A percentile compares a stretch with the other conserved stretches of the same genome.
phyloP scores from a whole-genome alignment of 257 asterid genomes.

The Solanum appendiculatum region DNA sequence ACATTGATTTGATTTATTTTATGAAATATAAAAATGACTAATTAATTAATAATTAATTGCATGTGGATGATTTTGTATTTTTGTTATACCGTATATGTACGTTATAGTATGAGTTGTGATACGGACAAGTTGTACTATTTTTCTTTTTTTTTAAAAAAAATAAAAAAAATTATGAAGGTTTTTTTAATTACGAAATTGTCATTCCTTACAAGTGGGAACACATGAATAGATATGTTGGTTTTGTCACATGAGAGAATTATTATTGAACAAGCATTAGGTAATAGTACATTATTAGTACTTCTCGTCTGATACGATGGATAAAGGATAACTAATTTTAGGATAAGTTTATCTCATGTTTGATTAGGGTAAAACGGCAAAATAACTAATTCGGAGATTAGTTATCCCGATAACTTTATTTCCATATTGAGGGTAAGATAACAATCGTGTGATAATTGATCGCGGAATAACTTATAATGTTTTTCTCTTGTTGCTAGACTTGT shows the following conservation, averaged over 20 bases:
- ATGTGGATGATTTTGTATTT: constrained; percentile 10
- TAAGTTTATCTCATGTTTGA: too few species aligned
- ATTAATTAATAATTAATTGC: not conserved
- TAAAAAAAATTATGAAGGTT: not conserved
- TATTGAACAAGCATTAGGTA: not conserved
- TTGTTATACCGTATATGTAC: constrained; percentile 18
- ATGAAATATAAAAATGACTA: not conserved
- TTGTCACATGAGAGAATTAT: constrained; percentile 14
- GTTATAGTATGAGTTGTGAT: constrained; percentile 10
- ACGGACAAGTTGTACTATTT: constrained; percentile 12
- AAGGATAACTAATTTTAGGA: too few species aligned
- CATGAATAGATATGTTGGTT: constrained; percentile 9
- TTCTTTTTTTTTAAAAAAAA: not conserved
- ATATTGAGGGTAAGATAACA: too few species aligned
- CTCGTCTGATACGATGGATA: not conserved
- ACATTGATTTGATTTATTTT: not conserved
- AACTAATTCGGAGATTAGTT: too few species aligned
- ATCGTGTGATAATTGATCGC: too few species aligned
- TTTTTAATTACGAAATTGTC: not conserved
- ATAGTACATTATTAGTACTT: not conserved
- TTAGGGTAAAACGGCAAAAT: accelerated
- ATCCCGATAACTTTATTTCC: too few species aligned
- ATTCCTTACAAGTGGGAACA: constrained; percentile 39
- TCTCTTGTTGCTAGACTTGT: not conserved
- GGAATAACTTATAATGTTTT: not conserved